Conservation (phyloP, 768 basidiomycete genomes). For the Psilocybe cubensis region DNA sequence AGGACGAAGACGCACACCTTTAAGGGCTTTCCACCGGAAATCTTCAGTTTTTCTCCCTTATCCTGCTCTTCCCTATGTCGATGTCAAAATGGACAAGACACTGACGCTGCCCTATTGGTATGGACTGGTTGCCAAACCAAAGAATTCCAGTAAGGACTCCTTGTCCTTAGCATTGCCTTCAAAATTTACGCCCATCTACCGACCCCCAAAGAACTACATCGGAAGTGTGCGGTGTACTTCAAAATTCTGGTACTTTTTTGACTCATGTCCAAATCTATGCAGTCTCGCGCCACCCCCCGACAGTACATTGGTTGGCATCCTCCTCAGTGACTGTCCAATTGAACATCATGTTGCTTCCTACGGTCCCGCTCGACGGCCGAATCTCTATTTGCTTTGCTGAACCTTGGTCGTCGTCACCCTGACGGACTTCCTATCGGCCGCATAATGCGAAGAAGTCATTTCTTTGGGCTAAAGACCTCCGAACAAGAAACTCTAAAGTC, state of each 20-base stretch:
- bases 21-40: conserved; percentile 21
- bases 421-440: conserved; percentile 11
- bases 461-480: conserved; percentile 18
- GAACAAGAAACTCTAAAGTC: conserved; percentile 7
- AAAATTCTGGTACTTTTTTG: conserved; percentile 20
- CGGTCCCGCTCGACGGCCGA: too few relatives aligned
- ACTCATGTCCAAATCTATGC: conserved; percentile 16
- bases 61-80: conserved; percentile 22
- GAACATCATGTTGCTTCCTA: neutral
- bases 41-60: conserved; percentile 16
- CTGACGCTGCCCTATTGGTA: conserved; percentile 29
- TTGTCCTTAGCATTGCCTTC: conserved; percentile 4
- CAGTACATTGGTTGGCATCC: conserved; percentile 23
- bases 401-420: conserved; percentile 24
- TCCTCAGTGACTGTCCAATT: neutral
- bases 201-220: conserved; percentile 11
- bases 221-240: conserved; percentile 21
- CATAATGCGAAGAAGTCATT: conserved; percentile 9
- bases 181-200: neutral
- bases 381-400: too few relatives aligned
- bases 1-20: too few relatives aligned
- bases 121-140: conserved; percentile 20
- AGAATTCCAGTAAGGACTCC: neutral
- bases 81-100: conserved; percentile 25
- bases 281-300: conserved; percentile 22